phyloP scores from a whole-genome alignment of 371 early-diverging fungal genomes.

The Thermomucor indicae-seudaticae region DNA sequence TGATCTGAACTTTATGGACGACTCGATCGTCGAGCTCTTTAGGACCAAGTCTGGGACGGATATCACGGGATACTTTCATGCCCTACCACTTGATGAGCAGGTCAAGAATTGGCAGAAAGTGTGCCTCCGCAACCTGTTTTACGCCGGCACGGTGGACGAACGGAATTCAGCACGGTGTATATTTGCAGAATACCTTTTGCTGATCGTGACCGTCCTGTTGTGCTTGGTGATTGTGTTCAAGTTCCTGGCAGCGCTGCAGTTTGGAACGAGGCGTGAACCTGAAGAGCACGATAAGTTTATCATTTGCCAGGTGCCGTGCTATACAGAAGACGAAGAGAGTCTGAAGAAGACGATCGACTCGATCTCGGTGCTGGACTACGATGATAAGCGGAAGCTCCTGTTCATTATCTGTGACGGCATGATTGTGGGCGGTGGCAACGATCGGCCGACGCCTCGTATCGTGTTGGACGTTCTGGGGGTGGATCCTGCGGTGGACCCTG shows the following conservation, averaged over 20 bases:
- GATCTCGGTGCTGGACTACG: slow-evolving; percentile 58
- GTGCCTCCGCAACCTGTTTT: slow-evolving; percentile 78
- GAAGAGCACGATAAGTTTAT: slow-evolving; percentile 83
- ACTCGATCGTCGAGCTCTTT: slow-evolving; percentile 55
- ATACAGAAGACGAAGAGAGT: slow-evolving; percentile 71
- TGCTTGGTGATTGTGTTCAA: slow-evolving; percentile 83
- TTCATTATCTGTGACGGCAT: slow-evolving; percentile 78
- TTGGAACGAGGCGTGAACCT: slow-evolving; percentile 52
- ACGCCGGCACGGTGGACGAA: slow-evolving; percentile 78
- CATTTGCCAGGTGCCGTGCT: slow-evolving; percentile 78
- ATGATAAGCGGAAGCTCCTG: slow-evolving; percentile 65
- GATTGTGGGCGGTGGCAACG: slow-evolving; percentile 86
- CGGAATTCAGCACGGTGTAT: slow-evolving; percentile 73
- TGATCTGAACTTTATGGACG: slow-evolving; percentile 37
- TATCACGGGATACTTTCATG: slow-evolving; percentile 53
- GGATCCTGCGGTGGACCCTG: slow-evolving; percentile 70
- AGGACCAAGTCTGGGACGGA: slow-evolving; percentile 52
- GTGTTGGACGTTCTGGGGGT: slow-evolving; percentile 78
- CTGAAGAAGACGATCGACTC: slow-evolving; percentile 66
- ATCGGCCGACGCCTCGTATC: slow-evolving; percentile 85
- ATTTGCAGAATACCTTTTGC: slow-evolving; percentile 77
- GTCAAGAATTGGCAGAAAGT: slow-evolving; percentile 22
- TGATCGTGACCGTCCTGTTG: slow-evolving; percentile 69
- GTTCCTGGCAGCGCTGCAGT: slow-evolving; percentile 83
- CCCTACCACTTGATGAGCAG: slow-evolving; percentile 16